Evolutionary conservation across 2,329 filamentous ascomycete species (phyloP).

Genomic region (Mollisiaceae sp.): DNA sequence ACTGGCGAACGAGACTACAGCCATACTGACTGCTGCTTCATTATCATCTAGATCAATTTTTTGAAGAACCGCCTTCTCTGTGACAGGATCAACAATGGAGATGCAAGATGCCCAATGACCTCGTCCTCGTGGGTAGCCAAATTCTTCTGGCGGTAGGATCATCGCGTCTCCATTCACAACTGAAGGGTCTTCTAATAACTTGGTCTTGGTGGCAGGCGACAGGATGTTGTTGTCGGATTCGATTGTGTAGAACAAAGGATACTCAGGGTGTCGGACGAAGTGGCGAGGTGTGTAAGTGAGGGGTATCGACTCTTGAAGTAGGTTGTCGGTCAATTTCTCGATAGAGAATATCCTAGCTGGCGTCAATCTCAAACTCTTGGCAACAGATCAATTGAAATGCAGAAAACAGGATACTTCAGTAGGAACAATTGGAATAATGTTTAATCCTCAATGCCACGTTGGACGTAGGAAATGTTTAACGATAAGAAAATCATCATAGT

Average conservation of each 20-base stretch:
- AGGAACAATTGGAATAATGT: slow-evolving; percentile 94
- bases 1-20: slow-evolving; percentile 83
- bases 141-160: slow-evolving; percentile 77
- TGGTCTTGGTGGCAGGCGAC: slow-evolving; percentile 75
- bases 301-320: slow-evolving; percentile 84
- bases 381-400: slow-evolving; percentile 9
- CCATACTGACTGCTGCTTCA: slow-evolving; percentile 87
- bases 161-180: slow-evolving; percentile 74
- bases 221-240: slow-evolving; percentile 93
- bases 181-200: slow-evolving; percentile 73
- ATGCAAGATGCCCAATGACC: slow-evolving; percentile 97
- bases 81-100: slow-evolving; percentile 84
- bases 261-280: slow-evolving; percentile 85
- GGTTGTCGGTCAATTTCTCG: slow-evolving; percentile 82
- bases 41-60: slow-evolving; percentile 86
- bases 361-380: slow-evolving; percentile 41
- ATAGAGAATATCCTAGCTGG: slow-evolving; percentile 82
- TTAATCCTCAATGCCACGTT: slow-evolving; percentile 54
- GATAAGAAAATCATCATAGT: slow-evolving; percentile 51
- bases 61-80: slow-evolving; percentile 73
- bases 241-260: slow-evolving; percentile 90
- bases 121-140: slow-evolving; percentile 83
- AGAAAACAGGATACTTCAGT: slow-evolving; percentile 65
- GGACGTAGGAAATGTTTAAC: slow-evolving; percentile 44
- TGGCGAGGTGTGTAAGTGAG: slow-evolving; percentile 89